phyloP scores from a whole-genome alignment of 2,329 filamentous ascomycete genomes.

The Rosellinia necatrix region DNA sequence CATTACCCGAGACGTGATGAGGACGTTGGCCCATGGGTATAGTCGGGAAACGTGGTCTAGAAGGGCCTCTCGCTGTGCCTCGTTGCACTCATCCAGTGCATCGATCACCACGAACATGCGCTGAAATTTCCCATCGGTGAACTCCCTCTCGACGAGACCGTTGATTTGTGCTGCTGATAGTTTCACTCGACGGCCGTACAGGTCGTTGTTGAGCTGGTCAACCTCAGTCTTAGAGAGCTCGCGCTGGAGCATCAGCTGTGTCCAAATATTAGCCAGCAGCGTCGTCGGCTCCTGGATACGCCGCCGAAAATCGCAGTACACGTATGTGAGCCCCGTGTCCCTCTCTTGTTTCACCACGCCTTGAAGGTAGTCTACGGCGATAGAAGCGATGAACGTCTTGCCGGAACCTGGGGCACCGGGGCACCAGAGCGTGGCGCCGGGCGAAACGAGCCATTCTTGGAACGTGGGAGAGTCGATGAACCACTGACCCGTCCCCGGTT shows the following conservation, averaged over 20 bases:
- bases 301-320: constrained; percentile 18
- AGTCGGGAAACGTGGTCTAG: constrained; percentile 7
- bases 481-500: constrained; percentile 4
- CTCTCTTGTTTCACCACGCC: constrained; percentile 1
- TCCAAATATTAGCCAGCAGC: constrained; percentile 11
- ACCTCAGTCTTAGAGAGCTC: constrained; percentile 2
- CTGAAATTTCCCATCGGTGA: constrained; percentile 9
- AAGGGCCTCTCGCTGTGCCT: constrained; percentile 10
- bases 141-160: constrained; percentile 12
- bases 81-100: constrained; percentile 15
- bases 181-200: constrained; percentile 10
- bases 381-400: constrained; percentile 14
- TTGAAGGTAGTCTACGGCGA: constrained; percentile 13
- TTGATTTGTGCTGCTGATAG: constrained; percentile 8
- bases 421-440: constrained; percentile 14
- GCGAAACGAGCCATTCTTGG: constrained; percentile 2
- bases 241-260: constrained; percentile 5
- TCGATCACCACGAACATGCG: constrained; percentile 14
- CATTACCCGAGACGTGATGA: constrained; percentile 15
- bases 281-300: constrained; percentile 9
- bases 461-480: constrained; percentile 10
- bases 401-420: constrained; percentile 10
- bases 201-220: constrained; percentile 10
- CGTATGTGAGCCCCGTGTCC: constrained; percentile 14
- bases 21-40: constrained; percentile 12